Evolutionary conservation across 2,329 filamentous ascomycete genomes (phyloP).

Genomic region (Zymoseptoria ardabiliae): DNA sequence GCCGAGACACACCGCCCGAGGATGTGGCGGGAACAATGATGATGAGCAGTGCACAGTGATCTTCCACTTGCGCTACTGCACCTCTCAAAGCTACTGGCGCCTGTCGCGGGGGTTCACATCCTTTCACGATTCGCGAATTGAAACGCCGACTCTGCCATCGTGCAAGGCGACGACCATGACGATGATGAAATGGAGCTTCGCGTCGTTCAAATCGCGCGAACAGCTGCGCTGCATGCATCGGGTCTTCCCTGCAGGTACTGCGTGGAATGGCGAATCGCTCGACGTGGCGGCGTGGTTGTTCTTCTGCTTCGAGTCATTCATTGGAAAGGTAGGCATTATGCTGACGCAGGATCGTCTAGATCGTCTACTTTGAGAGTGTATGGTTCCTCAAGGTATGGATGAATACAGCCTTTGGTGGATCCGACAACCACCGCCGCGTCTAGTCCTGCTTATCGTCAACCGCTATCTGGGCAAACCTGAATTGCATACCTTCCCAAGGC

Average conservation of each 20-base stretch:
- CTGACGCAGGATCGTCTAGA: neutral
- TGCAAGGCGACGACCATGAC: neutral
- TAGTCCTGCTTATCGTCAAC: neutral
- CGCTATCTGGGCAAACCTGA: neutral
- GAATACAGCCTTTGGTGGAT: neutral
- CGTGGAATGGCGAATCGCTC: neutral
- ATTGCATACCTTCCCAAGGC: neutral
- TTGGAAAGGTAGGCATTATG: neutral
- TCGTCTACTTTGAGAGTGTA: neutral
- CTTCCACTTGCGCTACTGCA: neutral
- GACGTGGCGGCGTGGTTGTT: neutral
- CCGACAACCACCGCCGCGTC: neutral
- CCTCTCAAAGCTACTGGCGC: neutral
- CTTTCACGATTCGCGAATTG: neutral
- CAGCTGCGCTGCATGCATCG: neutral
- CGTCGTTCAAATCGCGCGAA: neutral
- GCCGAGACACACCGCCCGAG: neutral
- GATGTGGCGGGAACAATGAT: neutral
- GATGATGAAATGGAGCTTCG: neutral
- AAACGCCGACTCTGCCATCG: neutral
- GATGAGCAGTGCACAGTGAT: neutral
- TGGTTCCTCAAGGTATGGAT: neutral
- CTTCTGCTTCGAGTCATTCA: neutral
- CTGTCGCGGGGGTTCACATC: neutral
- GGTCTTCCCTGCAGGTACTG: neutral